phyloP scores from a whole-genome alignment of 2,329 filamentous ascomycete genomes.

The Zymoseptoria brevis region DNA sequence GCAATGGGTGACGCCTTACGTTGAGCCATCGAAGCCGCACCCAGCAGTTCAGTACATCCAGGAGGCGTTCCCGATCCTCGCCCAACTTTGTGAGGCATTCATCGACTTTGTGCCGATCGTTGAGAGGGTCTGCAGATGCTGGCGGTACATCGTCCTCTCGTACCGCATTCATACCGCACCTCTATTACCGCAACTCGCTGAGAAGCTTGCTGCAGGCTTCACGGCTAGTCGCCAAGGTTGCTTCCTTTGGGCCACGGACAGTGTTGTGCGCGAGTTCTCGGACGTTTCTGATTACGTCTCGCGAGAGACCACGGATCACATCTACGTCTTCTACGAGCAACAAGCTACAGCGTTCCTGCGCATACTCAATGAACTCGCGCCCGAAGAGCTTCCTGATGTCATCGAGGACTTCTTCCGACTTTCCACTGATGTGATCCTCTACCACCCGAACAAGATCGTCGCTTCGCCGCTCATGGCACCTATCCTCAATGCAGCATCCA shows the following conservation, averaged over 20 bases:
- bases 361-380: constrained; percentile 76
- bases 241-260: constrained; percentile 96
- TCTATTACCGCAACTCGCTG: constrained; percentile 74
- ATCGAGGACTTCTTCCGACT: constrained; percentile 97
- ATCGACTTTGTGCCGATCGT: constrained; percentile 79
- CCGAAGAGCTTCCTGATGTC: constrained; percentile 70
- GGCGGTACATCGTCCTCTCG: constrained; percentile 93
- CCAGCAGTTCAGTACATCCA: constrained; percentile 94
- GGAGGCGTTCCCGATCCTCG: constrained; percentile 81
- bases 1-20: constrained; percentile 66
- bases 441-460: constrained; percentile 79
- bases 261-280: constrained; percentile 90
- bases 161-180: constrained; percentile 86
- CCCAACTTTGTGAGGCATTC: constrained; percentile 82
- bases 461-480: constrained; percentile 69
- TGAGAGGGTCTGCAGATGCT: constrained; percentile 88
- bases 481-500: constrained; percentile 80
- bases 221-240: constrained; percentile 81
- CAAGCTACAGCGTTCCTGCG: constrained; percentile 85
- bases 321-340: constrained; percentile 90
- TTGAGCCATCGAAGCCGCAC: constrained; percentile 65
- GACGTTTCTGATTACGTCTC: constrained; percentile 82
- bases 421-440: constrained; percentile 82
- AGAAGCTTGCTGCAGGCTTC: constrained; percentile 81
- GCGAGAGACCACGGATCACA: constrained; percentile 70